Evolutionary conservation across 495 filamentous ascomycete species (phyloP), one percentile per base, ranked within the genome.

Genomic region (Tetracladium marchalianum): DNA sequence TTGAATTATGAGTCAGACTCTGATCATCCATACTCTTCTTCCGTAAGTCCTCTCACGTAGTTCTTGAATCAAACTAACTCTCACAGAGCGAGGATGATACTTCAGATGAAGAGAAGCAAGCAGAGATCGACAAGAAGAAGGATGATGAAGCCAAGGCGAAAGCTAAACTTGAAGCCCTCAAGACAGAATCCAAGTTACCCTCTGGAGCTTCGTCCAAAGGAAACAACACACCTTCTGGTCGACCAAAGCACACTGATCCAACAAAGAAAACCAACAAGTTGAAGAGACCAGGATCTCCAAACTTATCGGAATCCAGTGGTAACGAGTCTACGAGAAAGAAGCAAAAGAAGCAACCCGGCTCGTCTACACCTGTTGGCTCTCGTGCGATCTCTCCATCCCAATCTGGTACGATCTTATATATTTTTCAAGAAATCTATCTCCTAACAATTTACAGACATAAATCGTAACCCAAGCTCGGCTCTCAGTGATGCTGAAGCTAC

Each of bases 241-340:
- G 77, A 47, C 67, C 67, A 45, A 66, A 72, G 49, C 60, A 61
- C 16, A 54, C 57, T 22, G 66, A 72, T 35, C 57, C 66, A 39
- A 55, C 70, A n/a, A 86, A 84, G 66, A 85, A 87, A 65, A 54
- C 66, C 55, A 78, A 75, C 41, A 71, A 72, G 39, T 78, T 90
- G 39, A 97, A 96, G 65, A 81, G 92, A 13, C 70, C 82, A 16
- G 90, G 90, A 24, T 95, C 90, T 24, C 87, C 90, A 6, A 81
- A 86, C 53, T 72, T 81, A 15, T 96, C 92, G 11, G 74, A 96
- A 57, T 83, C 85, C 13, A 93, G 87, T 65, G 93, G 88, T 40
- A 90, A 84, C 50, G 92, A 98, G 58, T 84, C 84, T 1, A 76
- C 79, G 17, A 85, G 85, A 35, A 94, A 95, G 70, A 95, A 94